These are phyloP conservation scores for Eucalyptus victrix DNA, from an alignment of 345 rosid species.

Conservation along the genomic window DNA sequence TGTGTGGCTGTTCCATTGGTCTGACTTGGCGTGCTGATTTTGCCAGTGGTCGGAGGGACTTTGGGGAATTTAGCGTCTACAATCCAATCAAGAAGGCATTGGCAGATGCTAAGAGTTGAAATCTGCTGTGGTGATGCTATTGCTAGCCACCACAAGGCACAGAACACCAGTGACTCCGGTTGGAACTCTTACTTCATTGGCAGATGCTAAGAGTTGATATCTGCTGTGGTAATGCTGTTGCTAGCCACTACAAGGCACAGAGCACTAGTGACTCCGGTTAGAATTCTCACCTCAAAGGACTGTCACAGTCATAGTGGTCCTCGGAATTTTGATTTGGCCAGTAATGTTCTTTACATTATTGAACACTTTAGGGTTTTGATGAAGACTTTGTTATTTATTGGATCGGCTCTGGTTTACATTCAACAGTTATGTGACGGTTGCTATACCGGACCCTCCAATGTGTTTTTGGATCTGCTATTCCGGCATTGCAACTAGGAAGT, in stretches of 20 bases:
- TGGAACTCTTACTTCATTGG: background rate
- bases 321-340: background rate
- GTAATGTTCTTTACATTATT: background rate
- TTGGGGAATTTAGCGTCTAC: conserved; percentile 86
- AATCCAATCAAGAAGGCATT: conserved; percentile 40
- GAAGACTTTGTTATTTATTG: background rate
- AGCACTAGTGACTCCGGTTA: background rate
- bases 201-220: background rate
- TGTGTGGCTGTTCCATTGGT: conserved; percentile 22
- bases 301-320: background rate
- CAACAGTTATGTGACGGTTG: background rate
- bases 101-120: background rate
- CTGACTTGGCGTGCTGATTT: conserved; percentile 39
- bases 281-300: background rate
- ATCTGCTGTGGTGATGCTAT: background rate
- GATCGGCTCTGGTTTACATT: background rate
- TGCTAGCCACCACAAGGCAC: background rate
- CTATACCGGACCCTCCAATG: background rate
- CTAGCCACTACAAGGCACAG: background rate
- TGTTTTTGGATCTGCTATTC: background rate
- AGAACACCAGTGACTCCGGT: background rate
- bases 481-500: background rate
- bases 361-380: background rate
- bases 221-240: background rate
- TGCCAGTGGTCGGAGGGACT: conserved; percentile 84